Base-by-base conservation (phyloP, 2,329 filamentous ascomycete species). In the Penicillium sp. region DNA sequence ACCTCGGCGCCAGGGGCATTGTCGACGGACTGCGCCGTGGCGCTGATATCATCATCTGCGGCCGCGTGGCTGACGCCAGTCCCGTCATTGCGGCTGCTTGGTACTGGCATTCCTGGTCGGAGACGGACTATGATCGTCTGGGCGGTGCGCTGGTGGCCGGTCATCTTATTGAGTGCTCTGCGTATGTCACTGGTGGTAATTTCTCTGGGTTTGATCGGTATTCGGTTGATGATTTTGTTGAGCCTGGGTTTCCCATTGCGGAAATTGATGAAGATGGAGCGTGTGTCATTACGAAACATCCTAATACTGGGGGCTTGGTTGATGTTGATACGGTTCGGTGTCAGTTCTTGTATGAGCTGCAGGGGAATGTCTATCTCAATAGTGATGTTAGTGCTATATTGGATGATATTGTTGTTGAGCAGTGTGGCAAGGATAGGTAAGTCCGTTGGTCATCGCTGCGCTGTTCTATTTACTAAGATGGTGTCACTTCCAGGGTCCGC, bases 1-100 rank as follows among this genome's bases (percentile, higher is more conserved):
- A 81, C 55, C 70, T 80, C 2, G 80, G 80, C 0, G 75, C 53
- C 2, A 47, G 53, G 34, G 57, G 61, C 9, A 70, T 74, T 22
- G 59, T 60, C 1, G 56, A 62, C 30, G 69, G 62, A 9, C 57
- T 74, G 2, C 56, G 62, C 16, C 50, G 62, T 6, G 72, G 71
- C 1, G 71, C 70, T 1, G 69, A 74, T 51, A 72, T 75, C 44
- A 63, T 75, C 4, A 62, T 75, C n/a, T 72, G 70, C 52, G 72
- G 72, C 4, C 59, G 71, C 13, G 70, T 72, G 1, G 54, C 70
- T 4, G 71, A 74, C 60, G 77, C 77, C 0, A 75, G 72, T 2
- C 78, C 77, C 0, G 77, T 80, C 0, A 80, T 82, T 49, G 80
- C 76, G 0, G 77, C 78, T 0, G 79, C 79, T 0, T 75, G 75